These are phyloP conservation scores for Aspergillus taichungensis DNA, from an alignment of 495 filamentous ascomycete genomes.

Conservation along the genomic window DNA sequence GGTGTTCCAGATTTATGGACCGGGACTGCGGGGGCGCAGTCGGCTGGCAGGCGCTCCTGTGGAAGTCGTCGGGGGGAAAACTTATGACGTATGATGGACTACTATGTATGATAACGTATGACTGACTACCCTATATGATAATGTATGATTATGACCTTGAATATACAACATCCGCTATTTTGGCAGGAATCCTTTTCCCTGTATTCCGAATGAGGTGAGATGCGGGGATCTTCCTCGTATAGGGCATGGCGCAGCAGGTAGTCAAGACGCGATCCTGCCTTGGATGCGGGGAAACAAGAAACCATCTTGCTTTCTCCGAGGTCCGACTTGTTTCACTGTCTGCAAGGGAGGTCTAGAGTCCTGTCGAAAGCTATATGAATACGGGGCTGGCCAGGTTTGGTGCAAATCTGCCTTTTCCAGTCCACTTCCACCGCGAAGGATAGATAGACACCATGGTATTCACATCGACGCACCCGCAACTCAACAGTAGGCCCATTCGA, in stretches of 20 bases:
- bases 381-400: slow-evolving; percentile 2
- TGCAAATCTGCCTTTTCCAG: slow-evolving; percentile 3
- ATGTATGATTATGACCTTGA: not conserved
- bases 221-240: no score
- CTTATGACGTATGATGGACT: not conserved
- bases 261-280: no score
- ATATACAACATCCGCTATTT: no score
- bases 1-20: slow-evolving; percentile 26
- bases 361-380: not conserved
- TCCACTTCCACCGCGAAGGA: slow-evolving; percentile 5
- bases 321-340: no score
- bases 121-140: not conserved
- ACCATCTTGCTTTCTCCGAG: no score
- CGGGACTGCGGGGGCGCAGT: slow-evolving; percentile 24
- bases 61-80: slow-evolving; percentile 3
- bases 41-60: slow-evolving; percentile 17
- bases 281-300: no score
- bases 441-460: not conserved
- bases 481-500: no score
- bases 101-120: not conserved
- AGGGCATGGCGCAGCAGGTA: no score
- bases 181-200: no score
- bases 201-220: no score
- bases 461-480: no score
- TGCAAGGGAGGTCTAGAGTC: not conserved